Conservation (phyloP, 1,139 yeast genomes). For the Insectozyma bohioensis region DNA sequence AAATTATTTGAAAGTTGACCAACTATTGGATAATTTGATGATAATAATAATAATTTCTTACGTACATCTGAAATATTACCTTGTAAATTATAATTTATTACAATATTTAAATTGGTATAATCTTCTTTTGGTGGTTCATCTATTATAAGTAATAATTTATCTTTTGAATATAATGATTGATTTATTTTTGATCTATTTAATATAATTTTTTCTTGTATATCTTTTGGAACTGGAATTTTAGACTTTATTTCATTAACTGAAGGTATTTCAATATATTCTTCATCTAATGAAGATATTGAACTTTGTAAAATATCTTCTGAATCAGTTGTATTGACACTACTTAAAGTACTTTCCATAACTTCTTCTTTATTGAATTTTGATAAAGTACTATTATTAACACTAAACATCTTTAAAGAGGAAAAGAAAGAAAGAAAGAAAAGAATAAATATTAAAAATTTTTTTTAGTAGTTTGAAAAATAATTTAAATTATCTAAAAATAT, state of each 20-base stretch:
- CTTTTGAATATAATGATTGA: not conserved
- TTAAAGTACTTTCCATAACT: not conserved
- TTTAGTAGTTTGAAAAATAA: no score
- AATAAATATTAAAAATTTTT: no score
- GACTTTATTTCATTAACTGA: conserved; percentile 1
- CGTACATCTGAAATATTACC: conserved; percentile 1
- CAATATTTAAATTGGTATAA: conserved; percentile 1
- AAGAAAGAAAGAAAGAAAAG: no score
- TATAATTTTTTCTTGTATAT: not conserved
- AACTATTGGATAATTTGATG: conserved; percentile 36
- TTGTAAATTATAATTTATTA: no score
- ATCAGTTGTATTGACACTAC: conserved; percentile 5
- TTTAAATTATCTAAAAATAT: no score
- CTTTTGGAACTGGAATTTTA: not conserved
- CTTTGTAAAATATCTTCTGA: conserved; percentile 1
- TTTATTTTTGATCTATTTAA: not conserved
- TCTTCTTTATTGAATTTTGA: conserved; percentile 1
- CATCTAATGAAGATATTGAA: conserved; percentile 1
- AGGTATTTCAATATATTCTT: conserved; percentile 4
- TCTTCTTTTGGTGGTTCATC: not conserved
- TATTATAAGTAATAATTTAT: not conserved
- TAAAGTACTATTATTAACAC: no score
- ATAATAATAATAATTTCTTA: conserved; percentile 9
- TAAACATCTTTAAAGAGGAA: no score
- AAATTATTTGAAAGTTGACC: conserved; percentile 45